These are phyloP conservation scores for Immersiporthe knoxdaviesiana DNA, from an alignment of 2,329 filamentous ascomycete species.

Conservation along the genomic window DNA sequence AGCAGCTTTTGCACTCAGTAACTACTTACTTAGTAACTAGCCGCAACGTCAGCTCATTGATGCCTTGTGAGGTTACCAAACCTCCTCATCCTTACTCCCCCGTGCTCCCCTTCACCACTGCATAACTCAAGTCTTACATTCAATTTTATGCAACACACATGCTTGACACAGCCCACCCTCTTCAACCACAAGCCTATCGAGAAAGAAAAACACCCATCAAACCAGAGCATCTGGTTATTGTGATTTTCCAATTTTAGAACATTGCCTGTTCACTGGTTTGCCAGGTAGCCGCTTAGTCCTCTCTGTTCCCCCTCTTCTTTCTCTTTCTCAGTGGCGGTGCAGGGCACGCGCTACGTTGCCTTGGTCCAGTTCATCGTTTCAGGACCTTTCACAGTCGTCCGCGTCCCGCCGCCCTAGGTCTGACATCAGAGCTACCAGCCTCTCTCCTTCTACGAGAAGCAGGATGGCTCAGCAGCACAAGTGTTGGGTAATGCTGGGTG, in stretches of 20 bases:
- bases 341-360: neutral
- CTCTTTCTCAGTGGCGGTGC: neutral
- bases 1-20: neutral
- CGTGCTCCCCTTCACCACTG: neutral
- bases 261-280: neutral
- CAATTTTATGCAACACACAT: neutral
- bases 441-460: slow-evolving; percentile 3
- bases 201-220: neutral
- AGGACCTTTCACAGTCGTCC: neutral
- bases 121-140: neutral
- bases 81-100: neutral
- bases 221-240: neutral
- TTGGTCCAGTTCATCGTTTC: neutral
- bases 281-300: neutral
- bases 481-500: slow-evolving; percentile 27
- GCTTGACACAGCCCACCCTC: neutral
- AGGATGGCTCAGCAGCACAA: slow-evolving; percentile 24
- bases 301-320: too few relatives aligned
- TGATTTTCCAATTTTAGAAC: neutral
- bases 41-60: slow-evolving; percentile 23
- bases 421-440: slow-evolving; percentile 25
- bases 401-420: slow-evolving; percentile 13
- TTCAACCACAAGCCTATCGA: neutral
- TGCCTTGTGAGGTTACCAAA: slow-evolving; percentile 20
- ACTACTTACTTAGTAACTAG: too few relatives aligned